phyloP scores from a whole-genome alignment of 768 basidiomycete genomes.

The Psilocybe cyanescens region DNA sequence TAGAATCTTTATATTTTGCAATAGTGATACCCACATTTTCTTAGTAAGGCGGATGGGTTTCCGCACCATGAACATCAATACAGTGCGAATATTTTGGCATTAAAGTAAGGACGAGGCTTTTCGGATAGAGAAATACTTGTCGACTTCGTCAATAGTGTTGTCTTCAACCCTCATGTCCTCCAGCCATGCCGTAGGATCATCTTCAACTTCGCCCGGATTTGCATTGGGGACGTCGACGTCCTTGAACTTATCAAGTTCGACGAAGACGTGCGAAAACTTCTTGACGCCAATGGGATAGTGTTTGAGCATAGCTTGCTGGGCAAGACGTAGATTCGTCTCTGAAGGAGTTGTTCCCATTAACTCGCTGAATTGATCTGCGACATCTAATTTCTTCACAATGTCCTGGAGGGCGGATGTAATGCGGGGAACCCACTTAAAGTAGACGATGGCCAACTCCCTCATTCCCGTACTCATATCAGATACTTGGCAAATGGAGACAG shows the following conservation, averaged over 20 bases:
- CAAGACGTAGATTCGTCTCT: constrained; percentile 53
- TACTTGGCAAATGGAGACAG: constrained; percentile 58
- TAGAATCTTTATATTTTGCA: neutral
- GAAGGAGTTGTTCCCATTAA: constrained; percentile 48
- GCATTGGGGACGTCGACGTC: constrained; percentile 25
- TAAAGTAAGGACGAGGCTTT: constrained; percentile 36
- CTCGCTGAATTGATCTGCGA: constrained; percentile 52
- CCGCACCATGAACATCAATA: constrained; percentile 67
- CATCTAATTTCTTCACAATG: constrained; percentile 44
- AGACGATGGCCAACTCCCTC: too few relatives aligned
- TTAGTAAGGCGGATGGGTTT: constrained; percentile 45
- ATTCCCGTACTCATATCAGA: constrained; percentile 20
- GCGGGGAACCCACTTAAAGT: neutral
- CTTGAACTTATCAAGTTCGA: constrained; percentile 31
- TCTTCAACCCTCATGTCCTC: constrained; percentile 47
- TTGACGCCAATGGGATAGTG: constrained; percentile 46
- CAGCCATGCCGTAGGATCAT: constrained; percentile 60
- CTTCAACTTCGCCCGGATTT: constrained; percentile 44
- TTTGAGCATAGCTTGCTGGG: constrained; percentile 49
- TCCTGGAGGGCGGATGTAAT: constrained; percentile 18
- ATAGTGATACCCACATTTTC: constrained; percentile 20
- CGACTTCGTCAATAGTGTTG: constrained; percentile 21
- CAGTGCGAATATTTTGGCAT: constrained; percentile 48
- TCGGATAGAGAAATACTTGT: constrained; percentile 29
- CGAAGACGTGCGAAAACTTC: constrained; percentile 49